Conservation (phyloP, 495 filamentous ascomycete genomes). For the Podospora comata region DNA sequence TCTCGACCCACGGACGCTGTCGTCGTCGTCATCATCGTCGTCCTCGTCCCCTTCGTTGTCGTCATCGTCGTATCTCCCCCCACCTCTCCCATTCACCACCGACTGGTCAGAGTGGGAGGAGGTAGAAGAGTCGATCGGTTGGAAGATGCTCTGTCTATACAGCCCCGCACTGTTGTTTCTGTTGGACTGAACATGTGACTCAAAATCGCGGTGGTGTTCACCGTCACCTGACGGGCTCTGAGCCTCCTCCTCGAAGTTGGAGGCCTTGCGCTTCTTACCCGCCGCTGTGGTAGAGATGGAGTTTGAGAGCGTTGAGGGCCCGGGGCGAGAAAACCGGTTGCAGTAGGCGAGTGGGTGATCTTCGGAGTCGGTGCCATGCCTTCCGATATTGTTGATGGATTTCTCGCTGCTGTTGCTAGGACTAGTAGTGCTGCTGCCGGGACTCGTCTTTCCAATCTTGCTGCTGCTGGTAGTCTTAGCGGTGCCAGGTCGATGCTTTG, state of each 20-base stretch:
- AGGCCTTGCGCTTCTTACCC: conserved; percentile 22
- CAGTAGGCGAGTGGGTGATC: background rate
- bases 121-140: conserved; percentile 15
- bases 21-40: conserved; percentile 21
- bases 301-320: background rate
- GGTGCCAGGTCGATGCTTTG: conserved; percentile 20
- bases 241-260: conserved; percentile 15
- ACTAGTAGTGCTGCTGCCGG: conserved; percentile 9
- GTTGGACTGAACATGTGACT: background rate
- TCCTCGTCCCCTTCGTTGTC: conserved; percentile 14
- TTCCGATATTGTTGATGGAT: background rate
- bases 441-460: conserved; percentile 9
- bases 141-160: conserved; percentile 20
- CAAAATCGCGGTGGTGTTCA: background rate
- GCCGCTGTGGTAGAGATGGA: background rate
- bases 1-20: conserved; percentile 12
- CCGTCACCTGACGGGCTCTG: background rate
- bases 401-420: conserved; percentile 14
- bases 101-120: conserved; percentile 5
- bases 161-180: background rate
- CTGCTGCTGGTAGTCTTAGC: conserved; percentile 1
- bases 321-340: background rate
- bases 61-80: background rate
- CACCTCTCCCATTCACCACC: background rate
- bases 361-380: conserved; percentile 6